A percentile compares a stretch with the other conserved stretches of the same genome.
These are phyloP conservation scores for Vitis cinerea DNA, from an alignment of 164 flowering plant genomes.

Conservation along the genomic window DNA sequence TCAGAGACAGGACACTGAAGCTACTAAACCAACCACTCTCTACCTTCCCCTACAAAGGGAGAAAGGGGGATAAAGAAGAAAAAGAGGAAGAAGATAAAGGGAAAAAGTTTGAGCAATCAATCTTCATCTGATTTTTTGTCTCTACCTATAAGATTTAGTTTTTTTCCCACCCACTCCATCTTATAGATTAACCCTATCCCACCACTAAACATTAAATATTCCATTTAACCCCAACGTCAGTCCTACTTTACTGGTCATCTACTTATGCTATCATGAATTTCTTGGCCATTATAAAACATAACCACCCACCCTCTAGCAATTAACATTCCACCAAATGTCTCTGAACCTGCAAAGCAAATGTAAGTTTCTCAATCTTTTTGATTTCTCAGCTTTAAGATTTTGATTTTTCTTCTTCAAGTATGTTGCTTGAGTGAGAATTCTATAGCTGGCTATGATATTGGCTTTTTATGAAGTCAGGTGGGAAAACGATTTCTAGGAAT, in stretches of 20 bases:
- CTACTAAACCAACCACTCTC: too few relatives aligned
- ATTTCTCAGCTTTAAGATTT: background rate
- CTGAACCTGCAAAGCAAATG: background rate
- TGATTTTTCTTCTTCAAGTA: background rate
- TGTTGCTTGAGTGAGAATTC: background rate
- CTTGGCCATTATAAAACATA: background rate
- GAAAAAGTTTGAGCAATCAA: background rate
- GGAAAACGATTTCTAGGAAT: background rate
- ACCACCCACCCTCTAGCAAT: background rate
- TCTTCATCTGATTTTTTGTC: background rate
- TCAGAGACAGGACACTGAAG: too few relatives aligned
- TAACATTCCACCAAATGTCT: background rate
- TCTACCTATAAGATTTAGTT: background rate
- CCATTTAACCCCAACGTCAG: background rate
- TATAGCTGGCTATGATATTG: background rate
- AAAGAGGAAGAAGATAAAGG: background rate
- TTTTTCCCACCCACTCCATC: constrained; percentile 3
- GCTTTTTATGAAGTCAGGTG: background rate
- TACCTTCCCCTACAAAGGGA: too few relatives aligned
- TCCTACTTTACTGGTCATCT: background rate
- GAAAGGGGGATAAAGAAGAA: background rate
- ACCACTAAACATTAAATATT: background rate
- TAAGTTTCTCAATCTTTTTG: background rate
- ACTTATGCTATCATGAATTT: background rate
- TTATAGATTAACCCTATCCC: background rate